A percentile compares a stretch with the other conserved stretches of the same genome.
Conservation (phyloP, 2,329 filamentous ascomycete species). For the Pleurostoma richardsiae region DNA sequence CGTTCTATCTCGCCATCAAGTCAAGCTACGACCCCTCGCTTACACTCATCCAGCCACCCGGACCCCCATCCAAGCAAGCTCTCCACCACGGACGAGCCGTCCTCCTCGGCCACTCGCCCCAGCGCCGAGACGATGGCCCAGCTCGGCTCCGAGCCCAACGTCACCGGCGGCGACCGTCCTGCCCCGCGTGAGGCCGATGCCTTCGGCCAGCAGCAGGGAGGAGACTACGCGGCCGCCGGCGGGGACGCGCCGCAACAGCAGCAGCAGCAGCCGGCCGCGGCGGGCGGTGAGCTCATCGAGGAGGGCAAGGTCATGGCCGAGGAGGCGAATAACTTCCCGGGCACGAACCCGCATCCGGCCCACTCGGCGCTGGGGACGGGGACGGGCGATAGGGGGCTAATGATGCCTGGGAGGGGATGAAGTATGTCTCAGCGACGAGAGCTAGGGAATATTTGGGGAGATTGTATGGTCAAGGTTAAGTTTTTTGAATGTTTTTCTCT, state of each 20-base stretch:
- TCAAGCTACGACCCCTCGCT: too few species aligned
- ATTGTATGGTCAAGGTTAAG: background rate
- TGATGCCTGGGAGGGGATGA: constrained; percentile 4
- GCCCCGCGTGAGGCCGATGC: background rate
- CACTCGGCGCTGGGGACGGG: constrained; percentile 5
- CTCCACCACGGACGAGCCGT: too few species aligned
- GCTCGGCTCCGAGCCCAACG: constrained; percentile 5
- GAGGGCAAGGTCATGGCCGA: constrained; percentile 6
- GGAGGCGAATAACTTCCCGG: constrained; percentile 11
- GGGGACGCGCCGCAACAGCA: background rate
- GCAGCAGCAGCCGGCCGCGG: background rate
- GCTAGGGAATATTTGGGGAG: background rate
- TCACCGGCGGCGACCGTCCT: constrained; percentile 3
- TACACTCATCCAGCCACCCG: too few species aligned
- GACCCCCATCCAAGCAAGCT: too few species aligned
- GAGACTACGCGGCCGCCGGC: background rate
- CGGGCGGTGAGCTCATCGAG: background rate
- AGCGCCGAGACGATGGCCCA: constrained; percentile 4
- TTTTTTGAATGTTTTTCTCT: too few species aligned
- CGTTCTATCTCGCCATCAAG: too few species aligned
- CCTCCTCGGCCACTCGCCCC: background rate
- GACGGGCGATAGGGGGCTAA: background rate
- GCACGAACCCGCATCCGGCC: constrained; percentile 10
- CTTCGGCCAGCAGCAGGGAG: background rate
- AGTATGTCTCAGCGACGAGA: background rate